These are phyloP conservation scores for Rhizoclosmatium globosum DNA, from an alignment of 192 early-diverging fungal species.

Conservation along the genomic window DNA sequence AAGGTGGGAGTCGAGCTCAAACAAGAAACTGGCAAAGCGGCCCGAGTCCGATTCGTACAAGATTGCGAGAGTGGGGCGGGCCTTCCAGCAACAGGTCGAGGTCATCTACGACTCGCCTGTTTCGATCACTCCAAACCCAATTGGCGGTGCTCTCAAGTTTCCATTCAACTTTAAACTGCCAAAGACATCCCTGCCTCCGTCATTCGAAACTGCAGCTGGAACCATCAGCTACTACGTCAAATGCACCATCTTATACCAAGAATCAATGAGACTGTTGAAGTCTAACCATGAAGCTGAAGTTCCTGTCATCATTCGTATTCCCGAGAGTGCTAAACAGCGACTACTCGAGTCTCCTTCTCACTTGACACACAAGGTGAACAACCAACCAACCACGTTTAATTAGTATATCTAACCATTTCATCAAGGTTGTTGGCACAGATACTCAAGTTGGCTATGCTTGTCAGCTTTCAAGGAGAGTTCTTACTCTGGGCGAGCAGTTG, in stretches of 20 bases:
- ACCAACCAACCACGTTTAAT: too few species aligned
- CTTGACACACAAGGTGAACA: conserved; percentile 2
- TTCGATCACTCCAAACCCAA: background rate
- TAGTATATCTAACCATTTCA: too few species aligned
- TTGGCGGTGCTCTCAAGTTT: background rate
- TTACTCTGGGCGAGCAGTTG: conserved; percentile 22
- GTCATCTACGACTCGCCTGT: background rate
- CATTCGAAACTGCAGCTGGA: conserved; percentile 7
- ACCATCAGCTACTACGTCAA: conserved; percentile 33
- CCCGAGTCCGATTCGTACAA: conserved; percentile 12
- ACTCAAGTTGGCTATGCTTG: conserved; percentile 26
- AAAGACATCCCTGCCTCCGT: conserved; percentile 18
- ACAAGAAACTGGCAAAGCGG: background rate
- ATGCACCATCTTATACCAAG: conserved; percentile 25
- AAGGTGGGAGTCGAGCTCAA: background rate
- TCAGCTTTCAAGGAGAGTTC: conserved; percentile 7
- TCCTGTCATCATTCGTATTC: conserved; percentile 34
- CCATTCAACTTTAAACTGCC: conserved; percentile 36
- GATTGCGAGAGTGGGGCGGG: background rate
- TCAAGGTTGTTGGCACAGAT: background rate
- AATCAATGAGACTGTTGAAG: conserved; percentile 37
- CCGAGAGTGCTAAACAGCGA: background rate
- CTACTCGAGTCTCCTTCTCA: conserved; percentile 12
- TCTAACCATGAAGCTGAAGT: conserved; percentile 15
- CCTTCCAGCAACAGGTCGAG: conserved; percentile 31